Evolutionary conservation across 305 asterid species (phyloP), one percentile per base, ranked within the genome.

Genomic region (Fraxinus latifolia): DNA sequence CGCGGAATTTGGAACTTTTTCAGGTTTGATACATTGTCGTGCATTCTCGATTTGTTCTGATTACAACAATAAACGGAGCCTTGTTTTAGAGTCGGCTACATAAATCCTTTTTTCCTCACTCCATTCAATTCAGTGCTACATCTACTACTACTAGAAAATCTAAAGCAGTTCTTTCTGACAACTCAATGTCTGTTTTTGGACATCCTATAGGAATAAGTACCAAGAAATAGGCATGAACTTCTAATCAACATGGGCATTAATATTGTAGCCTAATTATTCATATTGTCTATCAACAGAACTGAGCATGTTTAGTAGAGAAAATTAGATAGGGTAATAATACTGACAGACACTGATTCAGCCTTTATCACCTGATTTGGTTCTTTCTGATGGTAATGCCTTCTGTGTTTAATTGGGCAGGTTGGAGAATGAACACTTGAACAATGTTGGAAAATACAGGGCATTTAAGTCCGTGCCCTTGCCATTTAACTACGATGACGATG

Each of bases 1-100:
- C 97, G 98, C 2, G 94, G 97, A 73, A 91, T 95, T 37, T 95
- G 99, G 97, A 95, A 95, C 83, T 95, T 95, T 85, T 95, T 95
- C 93, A 95, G 99, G 99, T 93, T 44, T 29, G 74, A 47, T 2
- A 6, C 23, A n/a, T 17, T 53, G 62, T 53, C 62, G 11, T 17
- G 27, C 68, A 7, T 19, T 58, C 29, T 58, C 29, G 14, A 58
- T 3, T n/a, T 14, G 1, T 27, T 21, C 11, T 1, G 50, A 21
- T 44, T 4, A 82, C 7, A 67, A 50, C 44, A 34, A 29, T 53
- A 53, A 53, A 53, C 7, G 17, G 23, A n/a, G 25, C 3, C 21
- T 53, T 53, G 58, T 47, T 53, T 53, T 5, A 17, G 23, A 53
- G 55, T 17, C 78, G 21, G 14, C 5, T 31, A 4, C 3, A 4